Base-by-base conservation (phyloP, 192 early-diverging fungal species). In the Mortierella antarctica region DNA sequence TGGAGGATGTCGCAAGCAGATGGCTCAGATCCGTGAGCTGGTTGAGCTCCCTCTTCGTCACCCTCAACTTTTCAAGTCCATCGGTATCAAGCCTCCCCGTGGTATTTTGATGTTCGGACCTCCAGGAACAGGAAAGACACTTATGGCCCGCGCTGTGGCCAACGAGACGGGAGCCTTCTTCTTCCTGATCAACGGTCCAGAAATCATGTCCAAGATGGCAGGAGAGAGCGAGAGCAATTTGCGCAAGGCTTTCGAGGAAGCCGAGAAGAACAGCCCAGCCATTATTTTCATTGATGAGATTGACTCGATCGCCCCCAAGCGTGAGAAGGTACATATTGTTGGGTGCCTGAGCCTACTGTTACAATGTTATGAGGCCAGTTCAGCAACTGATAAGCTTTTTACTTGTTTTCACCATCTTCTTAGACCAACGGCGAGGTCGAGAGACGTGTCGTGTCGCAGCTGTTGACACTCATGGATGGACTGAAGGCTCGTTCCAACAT, bases 171-270 rank as follows among this genome's bases (percentile, higher is more conserved):
- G 98, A 40, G 98, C 97, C 15, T 99, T 99, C 93, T 97, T 99
- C 90, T 99, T 99, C 87, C 83, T 97, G 57, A 99, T 99, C 86
- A 99, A 99, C 80, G 98, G 97, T 48, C 98, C 98, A 59, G 97
- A 99, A 82, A 99, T 99, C 82, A 99, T 99, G 97, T 97, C 95
- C 74, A 99, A 99, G 88, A 99, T 99, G 98, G 96, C 98, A 47
- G 98, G 98, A 76, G 98, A 99, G 83, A 95, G 93, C 68, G 98
- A 99, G 88, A 93, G 91, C 60, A 99, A 99, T 82, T 76, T 99
- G 74, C 92, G 98, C 65, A 99, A 99, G 86, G 97, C 96, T 10
- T 99, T 99, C 68, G 97, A 99, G 74, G 98, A 99, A 83, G 98
- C 98, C 18, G 96, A 97, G 84, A 97, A 96, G 84, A 99, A 99